These are phyloP conservation scores for Vicia faba DNA, from an alignment of 306 rosid genomes.

Conservation along the genomic window DNA sequence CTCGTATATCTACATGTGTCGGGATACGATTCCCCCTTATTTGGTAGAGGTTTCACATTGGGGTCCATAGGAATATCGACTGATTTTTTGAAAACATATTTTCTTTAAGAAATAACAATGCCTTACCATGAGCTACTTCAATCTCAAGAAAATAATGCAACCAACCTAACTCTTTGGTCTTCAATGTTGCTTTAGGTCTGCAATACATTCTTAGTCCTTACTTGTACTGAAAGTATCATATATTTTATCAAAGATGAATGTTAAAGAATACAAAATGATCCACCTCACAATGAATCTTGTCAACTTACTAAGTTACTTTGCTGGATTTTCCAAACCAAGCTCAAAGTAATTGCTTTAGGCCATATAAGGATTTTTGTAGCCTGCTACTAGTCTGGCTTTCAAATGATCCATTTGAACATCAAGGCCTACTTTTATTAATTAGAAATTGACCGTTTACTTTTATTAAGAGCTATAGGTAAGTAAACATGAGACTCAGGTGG, in stretches of 20 bases:
- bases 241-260: not conserved
- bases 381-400: not conserved
- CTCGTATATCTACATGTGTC: not conserved
- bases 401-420: not conserved
- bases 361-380: not conserved
- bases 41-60: not conserved
- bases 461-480: no score
- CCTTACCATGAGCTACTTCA: not conserved
- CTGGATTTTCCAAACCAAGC: not conserved
- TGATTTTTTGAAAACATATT: not conserved
- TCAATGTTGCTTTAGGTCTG: not conserved
- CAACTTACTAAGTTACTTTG: not conserved
- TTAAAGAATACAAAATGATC: not conserved
- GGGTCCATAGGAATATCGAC: not conserved
- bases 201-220: not conserved
- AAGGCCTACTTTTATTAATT: not conserved
- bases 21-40: not conserved
- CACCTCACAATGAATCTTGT: not conserved
- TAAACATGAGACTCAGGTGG: no score
- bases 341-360: not conserved
- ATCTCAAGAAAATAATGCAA: not conserved
- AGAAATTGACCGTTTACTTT: no score
- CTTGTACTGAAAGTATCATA: slow-evolving; percentile 2
- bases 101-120: not conserved
- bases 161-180: not conserved